Percentiles rank a stretch among this genome's conserved stretches.
Evolutionary conservation across 352 stramenopile species (phyloP).

Genomic region (Phytophthora kernoviae): DNA sequence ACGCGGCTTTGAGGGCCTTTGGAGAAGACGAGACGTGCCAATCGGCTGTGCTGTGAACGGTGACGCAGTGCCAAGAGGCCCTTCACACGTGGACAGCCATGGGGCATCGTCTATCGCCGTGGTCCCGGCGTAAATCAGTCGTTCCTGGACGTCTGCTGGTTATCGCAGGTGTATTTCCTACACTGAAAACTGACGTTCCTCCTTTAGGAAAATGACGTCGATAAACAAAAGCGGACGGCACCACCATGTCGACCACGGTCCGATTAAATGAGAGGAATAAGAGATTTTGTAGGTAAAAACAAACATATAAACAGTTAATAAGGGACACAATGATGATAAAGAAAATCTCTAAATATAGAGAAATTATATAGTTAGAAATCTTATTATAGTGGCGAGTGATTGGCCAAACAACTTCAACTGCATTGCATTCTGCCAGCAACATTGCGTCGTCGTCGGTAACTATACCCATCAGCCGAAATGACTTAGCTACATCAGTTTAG

Average conservation of each 20-base stretch:
- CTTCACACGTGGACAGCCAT: conserved; percentile 10
- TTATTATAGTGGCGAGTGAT: background rate
- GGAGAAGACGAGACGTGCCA: conserved; percentile 7
- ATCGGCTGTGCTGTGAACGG: conserved; percentile 13
- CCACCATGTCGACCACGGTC: background rate
- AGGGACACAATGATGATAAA: too few species aligned
- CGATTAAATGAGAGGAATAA: background rate
- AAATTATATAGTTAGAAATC: too few species aligned
- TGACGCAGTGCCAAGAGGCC: conserved; percentile 26
- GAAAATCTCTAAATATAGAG: too few species aligned
- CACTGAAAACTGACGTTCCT: too few species aligned
- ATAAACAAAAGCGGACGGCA: too few species aligned
- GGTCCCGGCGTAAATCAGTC: background rate
- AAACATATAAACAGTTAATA: too few species aligned
- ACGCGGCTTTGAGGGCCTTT: background rate
- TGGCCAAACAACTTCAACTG: conserved; percentile 4
- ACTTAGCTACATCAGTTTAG: too few species aligned
- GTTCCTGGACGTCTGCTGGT: background rate
- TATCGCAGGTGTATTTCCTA: conserved; percentile 7
- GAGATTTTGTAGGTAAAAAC: too few species aligned
- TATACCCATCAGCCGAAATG: background rate
- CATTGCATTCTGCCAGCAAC: background rate
- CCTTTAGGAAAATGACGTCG: conserved; percentile 1
- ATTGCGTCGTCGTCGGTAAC: background rate
- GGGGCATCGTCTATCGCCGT: conserved; percentile 20